A percentile compares a stretch with the other conserved stretches of the same genome.
phyloP scores from a whole-genome alignment of 2,329 filamentous ascomycete species.

The Fusarium multiceps region DNA sequence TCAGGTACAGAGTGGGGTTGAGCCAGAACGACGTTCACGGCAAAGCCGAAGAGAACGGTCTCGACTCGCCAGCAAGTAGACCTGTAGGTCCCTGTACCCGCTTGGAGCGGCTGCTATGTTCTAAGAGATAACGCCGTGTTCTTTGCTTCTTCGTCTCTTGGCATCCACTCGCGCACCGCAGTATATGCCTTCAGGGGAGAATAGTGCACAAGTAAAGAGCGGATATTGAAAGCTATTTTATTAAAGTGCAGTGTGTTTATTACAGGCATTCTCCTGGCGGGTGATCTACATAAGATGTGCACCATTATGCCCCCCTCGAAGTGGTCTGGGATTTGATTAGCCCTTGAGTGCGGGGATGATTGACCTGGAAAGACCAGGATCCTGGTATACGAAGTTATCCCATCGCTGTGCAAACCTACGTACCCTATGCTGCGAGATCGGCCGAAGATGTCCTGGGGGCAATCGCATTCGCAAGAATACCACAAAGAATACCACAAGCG shows the following conservation, averaged over 20 bases:
- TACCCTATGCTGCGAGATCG: neutral
- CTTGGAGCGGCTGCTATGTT: conserved; percentile 26
- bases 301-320: conserved; percentile 37
- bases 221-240: neutral
- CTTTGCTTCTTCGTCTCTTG: neutral
- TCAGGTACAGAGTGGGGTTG: conserved; percentile 45
- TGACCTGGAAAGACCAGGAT: conserved; percentile 1
- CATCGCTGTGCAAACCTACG: neutral
- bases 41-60: conserved; percentile 47
- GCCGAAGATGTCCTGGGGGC: neutral
- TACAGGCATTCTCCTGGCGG: conserved; percentile 22
- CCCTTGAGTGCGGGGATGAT: conserved; percentile 25
- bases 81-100: conserved; percentile 26
- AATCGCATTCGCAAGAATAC: neutral
- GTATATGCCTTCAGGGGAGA: conserved; percentile 1
- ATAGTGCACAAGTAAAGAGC: neutral
- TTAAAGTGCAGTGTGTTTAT: conserved; percentile 9
- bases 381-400: conserved; percentile 17
- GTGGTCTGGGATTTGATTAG: conserved; percentile 27
- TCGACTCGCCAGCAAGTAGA: conserved; percentile 37
- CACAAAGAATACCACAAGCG: neutral
- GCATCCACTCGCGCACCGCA: neutral
- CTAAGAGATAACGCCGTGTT: conserved; percentile 7
- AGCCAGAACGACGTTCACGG: conserved; percentile 41
- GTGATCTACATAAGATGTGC: conserved; percentile 48